Percentiles rank a stretch among this genome's conserved stretches.
Conservation (phyloP, 2,329 filamentous ascomycete genomes). For the Elsinoe ampelina region DNA sequence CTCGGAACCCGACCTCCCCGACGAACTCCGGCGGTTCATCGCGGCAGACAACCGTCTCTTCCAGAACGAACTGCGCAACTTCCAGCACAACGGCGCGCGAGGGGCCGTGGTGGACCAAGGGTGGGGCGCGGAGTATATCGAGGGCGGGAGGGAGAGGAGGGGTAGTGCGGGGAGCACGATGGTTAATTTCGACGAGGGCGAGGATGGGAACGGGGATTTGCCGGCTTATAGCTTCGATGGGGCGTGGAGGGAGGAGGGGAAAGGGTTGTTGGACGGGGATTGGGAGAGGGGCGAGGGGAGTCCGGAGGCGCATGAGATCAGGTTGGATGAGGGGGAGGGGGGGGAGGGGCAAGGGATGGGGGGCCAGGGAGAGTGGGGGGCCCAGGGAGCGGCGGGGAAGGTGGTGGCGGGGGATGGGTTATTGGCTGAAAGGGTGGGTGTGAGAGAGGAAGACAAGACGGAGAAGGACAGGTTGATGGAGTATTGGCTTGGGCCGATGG, state of each 20-base stretch:
- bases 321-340: slow-evolving; percentile 12
- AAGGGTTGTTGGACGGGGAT: background rate
- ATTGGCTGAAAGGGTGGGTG: no score
- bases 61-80: slow-evolving; percentile 18
- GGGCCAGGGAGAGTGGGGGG: no score
- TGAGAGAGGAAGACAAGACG: no score
- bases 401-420: background rate
- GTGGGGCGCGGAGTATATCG: slow-evolving; percentile 12
- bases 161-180: slow-evolving; percentile 16
- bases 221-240: slow-evolving; percentile 6
- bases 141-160: background rate
- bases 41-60: slow-evolving; percentile 17
- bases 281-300: slow-evolving; percentile 9
- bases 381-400: no score
- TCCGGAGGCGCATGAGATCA: slow-evolving; percentile 16
- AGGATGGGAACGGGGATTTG: background rate
- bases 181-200: slow-evolving; percentile 15
- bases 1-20: slow-evolving; percentile 8
- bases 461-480: no score
- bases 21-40: slow-evolving; percentile 13
- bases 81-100: background rate
- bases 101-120: slow-evolving; percentile 11
- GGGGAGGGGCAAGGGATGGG: background rate
- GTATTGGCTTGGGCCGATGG: slow-evolving; percentile 19
- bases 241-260: background rate